Evolutionary conservation across 352 stramenopile species (phyloP).

Genomic region (Phytopythium boreale): DNA sequence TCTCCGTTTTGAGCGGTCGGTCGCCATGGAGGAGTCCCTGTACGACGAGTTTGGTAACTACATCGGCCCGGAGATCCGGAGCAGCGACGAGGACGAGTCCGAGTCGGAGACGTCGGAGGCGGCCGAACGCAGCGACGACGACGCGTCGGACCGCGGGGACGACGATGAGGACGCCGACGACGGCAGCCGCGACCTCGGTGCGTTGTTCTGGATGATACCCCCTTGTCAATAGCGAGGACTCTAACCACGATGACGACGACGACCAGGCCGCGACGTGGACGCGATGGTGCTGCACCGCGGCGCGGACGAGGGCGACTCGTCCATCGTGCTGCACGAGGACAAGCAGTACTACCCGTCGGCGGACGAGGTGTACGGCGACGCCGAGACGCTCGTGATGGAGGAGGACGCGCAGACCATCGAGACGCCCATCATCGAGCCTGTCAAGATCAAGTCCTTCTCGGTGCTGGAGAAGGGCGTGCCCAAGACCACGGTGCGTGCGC

Average conservation of each 20-base stretch:
- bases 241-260: conserved; percentile 4
- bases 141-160: conserved; percentile 15
- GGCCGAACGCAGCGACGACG: conserved; percentile 50
- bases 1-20: not conserved
- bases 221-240: not conserved
- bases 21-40: conserved; percentile 92
- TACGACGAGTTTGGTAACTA: conserved; percentile 99
- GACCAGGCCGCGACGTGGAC: conserved; percentile 31
- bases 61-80: conserved; percentile 96
- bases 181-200: not conserved
- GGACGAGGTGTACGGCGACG: conserved; percentile 95
- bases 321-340: conserved; percentile 99
- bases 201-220: not conserved
- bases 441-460: conserved; percentile 93
- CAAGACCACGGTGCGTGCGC: conserved; percentile 45
- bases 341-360: conserved; percentile 99
- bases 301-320: conserved; percentile 67
- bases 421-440: conserved; percentile 97
- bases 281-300: conserved; percentile 46
- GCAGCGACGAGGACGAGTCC: conserved; percentile 67
- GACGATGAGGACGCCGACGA: conserved; percentile 8
- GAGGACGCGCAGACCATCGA: conserved; percentile 99
- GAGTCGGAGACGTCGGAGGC: conserved; percentile 26
- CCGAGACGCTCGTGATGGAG: conserved; percentile 97
- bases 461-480: conserved; percentile 80